phyloP scores from a whole-genome alignment of 257 asterid genomes.

The Craterostigma plantagineum region DNA sequence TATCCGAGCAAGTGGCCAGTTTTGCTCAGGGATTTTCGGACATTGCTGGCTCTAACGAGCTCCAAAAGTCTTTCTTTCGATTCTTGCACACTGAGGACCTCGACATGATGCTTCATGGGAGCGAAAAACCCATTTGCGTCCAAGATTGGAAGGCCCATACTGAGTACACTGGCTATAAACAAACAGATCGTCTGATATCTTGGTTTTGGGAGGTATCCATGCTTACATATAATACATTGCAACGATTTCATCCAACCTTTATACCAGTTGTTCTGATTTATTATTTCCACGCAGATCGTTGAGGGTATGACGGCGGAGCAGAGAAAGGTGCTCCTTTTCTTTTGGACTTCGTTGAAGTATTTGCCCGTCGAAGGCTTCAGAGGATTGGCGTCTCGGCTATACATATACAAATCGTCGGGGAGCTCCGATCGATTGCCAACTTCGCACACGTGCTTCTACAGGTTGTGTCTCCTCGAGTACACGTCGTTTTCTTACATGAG shows the following conservation, averaged over 20 bases:
- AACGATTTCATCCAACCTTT: no score
- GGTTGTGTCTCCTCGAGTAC: conserved; percentile 70
- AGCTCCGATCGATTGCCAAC: conserved; percentile 60
- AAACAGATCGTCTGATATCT: conserved; percentile 58
- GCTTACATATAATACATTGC: no score
- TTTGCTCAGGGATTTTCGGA: conserved; percentile 65
- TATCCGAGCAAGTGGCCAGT: conserved; percentile 43
- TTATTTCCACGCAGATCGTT: conserved; percentile 28
- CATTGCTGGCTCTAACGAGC: conserved; percentile 23
- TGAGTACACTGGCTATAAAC: conserved; percentile 55
- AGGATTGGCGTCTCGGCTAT: conserved; percentile 68
- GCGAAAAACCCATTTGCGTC: conserved; percentile 56
- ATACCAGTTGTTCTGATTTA: no score
- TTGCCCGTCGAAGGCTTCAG: conserved; percentile 81
- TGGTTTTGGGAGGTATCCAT: conserved; percentile 99
- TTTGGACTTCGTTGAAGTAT: conserved; percentile 90
- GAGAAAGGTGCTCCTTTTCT: conserved; percentile 72
- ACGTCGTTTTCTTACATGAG: conserved; percentile 27
- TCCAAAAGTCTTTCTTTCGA: conserved; percentile 41
- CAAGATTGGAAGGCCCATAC: conserved; percentile 96
- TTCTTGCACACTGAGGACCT: conserved; percentile 68
- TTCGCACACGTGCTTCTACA: conserved; percentile 89
- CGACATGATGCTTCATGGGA: conserved; percentile 70
- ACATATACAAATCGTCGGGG: conserved; percentile 43
- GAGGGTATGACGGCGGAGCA: conserved; percentile 62